Base-by-base conservation (phyloP, 1,139 yeast genomes). In the Lodderomyces beijingensis region DNA sequence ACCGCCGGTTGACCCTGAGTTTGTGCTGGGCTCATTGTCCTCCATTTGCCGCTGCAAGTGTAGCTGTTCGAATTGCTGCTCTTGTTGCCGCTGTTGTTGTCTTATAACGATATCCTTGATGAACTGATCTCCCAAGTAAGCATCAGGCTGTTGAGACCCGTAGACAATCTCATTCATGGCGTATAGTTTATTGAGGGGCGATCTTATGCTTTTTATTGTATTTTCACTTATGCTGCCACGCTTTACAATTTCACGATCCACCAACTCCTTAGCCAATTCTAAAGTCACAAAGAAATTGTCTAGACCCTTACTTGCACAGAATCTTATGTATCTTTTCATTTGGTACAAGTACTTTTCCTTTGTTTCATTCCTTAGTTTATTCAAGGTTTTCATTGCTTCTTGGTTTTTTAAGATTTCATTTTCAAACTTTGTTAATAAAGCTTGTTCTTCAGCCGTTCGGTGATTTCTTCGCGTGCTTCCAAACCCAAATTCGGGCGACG, bases 141-240 rank as follows among this genome's bases (percentile, higher is more conserved):
- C 35, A 11, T 28, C 22, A 21, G 38, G 37, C 27, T 39, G 44
- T 24, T 28, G 28, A 14, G 28, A 18, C 2, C 36, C 28, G 32
- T 41, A 41, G 10, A 37, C 40, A 28, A 41, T 33, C 29, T 31
- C 33, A 24, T 39, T 41, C 41, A 39, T 39, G 18, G 31, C 25
- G 28, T 33, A 35, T 24, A 41, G 28, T 26, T 32, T 37, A 21
- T 34, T 37, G 9, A 41, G 16, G 8, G 44, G 32, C 4, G 41
- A 39, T 18, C 38, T 28, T 13, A 41, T 33, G 26, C 38, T 35
- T 29, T 34, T 39, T 16, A 41, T 30, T 9, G 36, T 35, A 34
- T 33, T 37, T 27, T 36, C 42, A 21, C 27, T 41, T 16, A 41
- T 27, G 12, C 35, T 36, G 16, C 36, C 33, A 14, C 32, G 30